Evolutionary conservation across 192 early-diverging fungal species (phyloP).

Genomic region (Gorgonomyces haynaldii): DNA sequence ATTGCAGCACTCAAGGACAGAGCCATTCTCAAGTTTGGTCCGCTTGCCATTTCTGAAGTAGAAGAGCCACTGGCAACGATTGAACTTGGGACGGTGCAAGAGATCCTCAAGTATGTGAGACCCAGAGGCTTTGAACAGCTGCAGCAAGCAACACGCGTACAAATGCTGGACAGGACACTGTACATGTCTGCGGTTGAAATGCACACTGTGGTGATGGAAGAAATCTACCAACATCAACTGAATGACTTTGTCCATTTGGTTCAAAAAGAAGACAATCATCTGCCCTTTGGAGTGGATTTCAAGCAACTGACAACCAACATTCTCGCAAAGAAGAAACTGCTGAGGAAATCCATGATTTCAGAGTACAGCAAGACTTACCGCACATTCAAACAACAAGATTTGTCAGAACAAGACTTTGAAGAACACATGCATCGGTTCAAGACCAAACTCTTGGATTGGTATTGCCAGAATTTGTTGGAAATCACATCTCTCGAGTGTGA

Average conservation of each 20-base stretch:
- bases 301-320: constrained; percentile 23
- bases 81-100: constrained; percentile 24
- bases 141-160: not conserved
- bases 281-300: constrained; percentile 29
- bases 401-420: constrained; percentile 11
- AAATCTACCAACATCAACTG: constrained; percentile 22
- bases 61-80: constrained; percentile 24
- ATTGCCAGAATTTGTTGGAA: constrained; percentile 32
- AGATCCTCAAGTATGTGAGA: not conserved
- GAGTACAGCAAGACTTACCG: constrained; percentile 33
- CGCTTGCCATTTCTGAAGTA: constrained; percentile 35
- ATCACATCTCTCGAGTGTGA: constrained; percentile 35
- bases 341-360: constrained; percentile 32
- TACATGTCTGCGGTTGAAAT: constrained; percentile 29
- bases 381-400: not conserved
- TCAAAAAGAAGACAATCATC: constrained; percentile 12
- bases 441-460: constrained; percentile 33
- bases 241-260: constrained; percentile 3
- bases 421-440: constrained; percentile 5
- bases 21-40: constrained; percentile 16
- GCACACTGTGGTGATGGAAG: constrained; percentile 21
- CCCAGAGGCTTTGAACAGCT: not conserved
- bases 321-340: constrained; percentile 28
- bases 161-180: not conserved
- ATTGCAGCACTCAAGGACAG: not conserved